These are phyloP conservation scores for Alopecurus myosuroides DNA, from an alignment of 176 grass and related monocot genomes.

Conservation along the genomic window DNA sequence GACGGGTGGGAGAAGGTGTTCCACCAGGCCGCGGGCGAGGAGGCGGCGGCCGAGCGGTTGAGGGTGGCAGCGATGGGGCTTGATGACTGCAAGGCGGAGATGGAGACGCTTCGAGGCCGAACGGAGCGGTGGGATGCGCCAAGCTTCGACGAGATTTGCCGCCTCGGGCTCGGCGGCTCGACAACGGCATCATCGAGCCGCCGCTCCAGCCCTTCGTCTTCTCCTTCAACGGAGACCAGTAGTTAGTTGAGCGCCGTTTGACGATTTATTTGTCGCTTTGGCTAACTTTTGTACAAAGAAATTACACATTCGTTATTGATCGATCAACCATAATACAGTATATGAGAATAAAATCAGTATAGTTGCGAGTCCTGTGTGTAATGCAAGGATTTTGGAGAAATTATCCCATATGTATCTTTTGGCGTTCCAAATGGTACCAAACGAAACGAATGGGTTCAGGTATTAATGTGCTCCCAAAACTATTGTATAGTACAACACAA, in stretches of 20 bases:
- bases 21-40: constrained; percentile 39
- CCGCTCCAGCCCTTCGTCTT: not conserved
- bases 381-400: too few relatives aligned
- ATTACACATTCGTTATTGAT: too few relatives aligned
- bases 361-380: too few relatives aligned
- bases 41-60: constrained; percentile 11
- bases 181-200: not conserved
- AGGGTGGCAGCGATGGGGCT: constrained; percentile 23
- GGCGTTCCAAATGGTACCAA: not conserved
- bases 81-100: constrained; percentile 26
- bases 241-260: not conserved
- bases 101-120: constrained; percentile 24
- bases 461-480: too few relatives aligned
- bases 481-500: too few relatives aligned
- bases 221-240: not conserved
- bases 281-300: too few relatives aligned
- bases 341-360: too few relatives aligned
- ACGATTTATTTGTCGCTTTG: not conserved
- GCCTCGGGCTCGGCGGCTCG: not conserved
- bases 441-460: too few relatives aligned
- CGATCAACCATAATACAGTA: too few relatives aligned
- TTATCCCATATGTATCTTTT: too few relatives aligned
- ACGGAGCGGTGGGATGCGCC: constrained; percentile 45
- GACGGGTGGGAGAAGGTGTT: constrained; percentile 52
- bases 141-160: constrained; percentile 35